Evolutionary conservation across 768 basidiomycete genomes (phyloP).

Genomic region (Lactarius evosmus): DNA sequence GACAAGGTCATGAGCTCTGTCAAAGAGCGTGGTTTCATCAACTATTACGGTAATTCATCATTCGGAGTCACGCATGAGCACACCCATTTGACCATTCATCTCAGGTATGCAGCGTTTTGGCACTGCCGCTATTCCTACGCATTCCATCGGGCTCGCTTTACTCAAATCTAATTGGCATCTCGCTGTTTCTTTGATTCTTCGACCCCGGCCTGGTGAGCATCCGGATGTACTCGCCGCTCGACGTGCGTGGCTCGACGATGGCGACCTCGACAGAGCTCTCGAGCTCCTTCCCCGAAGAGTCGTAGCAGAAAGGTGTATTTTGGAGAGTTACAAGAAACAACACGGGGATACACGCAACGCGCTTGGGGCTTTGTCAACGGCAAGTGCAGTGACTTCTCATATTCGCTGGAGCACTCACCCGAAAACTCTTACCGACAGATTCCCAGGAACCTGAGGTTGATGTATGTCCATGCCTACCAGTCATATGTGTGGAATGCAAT

Average conservation of each 20-base stretch:
- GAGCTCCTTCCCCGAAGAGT: constrained; percentile 85
- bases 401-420: background rate
- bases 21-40: constrained; percentile 88
- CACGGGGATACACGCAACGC: constrained; percentile 75
- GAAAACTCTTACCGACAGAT: constrained; percentile 52
- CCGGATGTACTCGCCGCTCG: constrained; percentile 84
- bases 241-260: constrained; percentile 84
- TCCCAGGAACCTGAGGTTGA: constrained; percentile 88
- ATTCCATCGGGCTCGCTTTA: constrained; percentile 87
- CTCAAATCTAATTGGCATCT: constrained; percentile 87
- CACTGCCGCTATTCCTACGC: constrained; percentile 93
- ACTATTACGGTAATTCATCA: constrained; percentile 77
- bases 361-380: constrained; percentile 84
- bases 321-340: constrained; percentile 86
- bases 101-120: constrained; percentile 98
- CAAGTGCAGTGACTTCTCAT: constrained; percentile 35
- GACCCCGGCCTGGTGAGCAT: constrained; percentile 84
- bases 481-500: constrained; percentile 98
- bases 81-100: background rate
- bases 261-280: constrained; percentile 76
- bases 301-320: constrained; percentile 88
- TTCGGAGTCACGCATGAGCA: background rate
- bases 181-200: constrained; percentile 79
- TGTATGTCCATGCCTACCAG: constrained; percentile 99
- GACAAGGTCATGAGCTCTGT: constrained; percentile 74